Conservation (phyloP, 257 asterid species). For the Gardenia jasminoides region DNA sequence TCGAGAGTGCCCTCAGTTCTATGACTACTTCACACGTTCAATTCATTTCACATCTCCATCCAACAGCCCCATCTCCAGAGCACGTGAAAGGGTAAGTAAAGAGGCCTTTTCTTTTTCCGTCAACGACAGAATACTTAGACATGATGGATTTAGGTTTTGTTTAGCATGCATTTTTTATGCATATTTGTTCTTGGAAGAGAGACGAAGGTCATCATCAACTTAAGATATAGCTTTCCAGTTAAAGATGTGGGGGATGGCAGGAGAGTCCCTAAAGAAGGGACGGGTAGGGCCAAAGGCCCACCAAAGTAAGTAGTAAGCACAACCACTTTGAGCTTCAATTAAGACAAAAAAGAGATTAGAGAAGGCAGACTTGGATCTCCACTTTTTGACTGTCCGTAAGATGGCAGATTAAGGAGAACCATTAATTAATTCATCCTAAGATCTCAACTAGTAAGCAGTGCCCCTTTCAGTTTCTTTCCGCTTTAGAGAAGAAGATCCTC, state of each 20-base stretch:
- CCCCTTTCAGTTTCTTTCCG: neutral
- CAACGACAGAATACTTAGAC: no score
- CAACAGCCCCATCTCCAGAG: no score
- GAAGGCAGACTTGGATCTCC: neutral
- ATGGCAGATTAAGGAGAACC: neutral
- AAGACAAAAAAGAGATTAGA: neutral
- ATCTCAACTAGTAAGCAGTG: neutral
- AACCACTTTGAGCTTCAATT: neutral
- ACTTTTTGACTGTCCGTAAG: conserved; percentile 7
- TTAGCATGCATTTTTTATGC: no score
- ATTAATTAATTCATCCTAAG: neutral
- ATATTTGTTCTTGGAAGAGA: no score
- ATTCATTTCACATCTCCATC: no score
- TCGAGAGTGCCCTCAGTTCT: no score
- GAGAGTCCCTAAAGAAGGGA: neutral
- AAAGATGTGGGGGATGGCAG: neutral
- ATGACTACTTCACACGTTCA: no score
- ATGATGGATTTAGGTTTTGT: no score
- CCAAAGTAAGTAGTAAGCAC: neutral
- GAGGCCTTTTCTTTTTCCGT: no score
- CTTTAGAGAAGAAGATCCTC: neutral
- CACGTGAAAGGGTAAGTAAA: no score
- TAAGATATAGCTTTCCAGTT: neutral
- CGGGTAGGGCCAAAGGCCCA: neutral
- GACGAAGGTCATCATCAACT: no score